Evolutionary conservation across 2,329 filamentous ascomycete genomes (phyloP).

Genomic region (Onygena corvina): DNA sequence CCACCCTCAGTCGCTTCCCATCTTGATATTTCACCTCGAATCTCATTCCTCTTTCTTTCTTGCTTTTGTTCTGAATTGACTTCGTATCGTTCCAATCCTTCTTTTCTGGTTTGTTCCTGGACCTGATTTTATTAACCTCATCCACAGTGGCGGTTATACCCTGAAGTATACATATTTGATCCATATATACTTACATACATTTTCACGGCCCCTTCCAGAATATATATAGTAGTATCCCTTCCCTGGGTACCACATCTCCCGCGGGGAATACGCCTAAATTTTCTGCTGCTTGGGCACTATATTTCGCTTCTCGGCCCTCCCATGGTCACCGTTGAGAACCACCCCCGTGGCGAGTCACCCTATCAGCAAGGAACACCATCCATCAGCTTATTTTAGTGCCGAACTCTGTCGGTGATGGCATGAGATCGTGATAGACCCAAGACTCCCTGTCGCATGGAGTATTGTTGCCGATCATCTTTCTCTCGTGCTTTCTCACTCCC

Average conservation of each 20-base stretch:
- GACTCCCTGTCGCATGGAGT: conserved; percentile 11
- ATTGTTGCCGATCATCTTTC: neutral
- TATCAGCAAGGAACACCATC: conserved; percentile 11
- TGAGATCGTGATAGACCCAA: conserved; percentile 13
- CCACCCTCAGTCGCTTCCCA: conserved; percentile 7
- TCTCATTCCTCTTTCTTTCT: conserved; percentile 4
- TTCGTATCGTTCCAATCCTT: conserved; percentile 12
- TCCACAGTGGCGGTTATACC: conserved; percentile 8
- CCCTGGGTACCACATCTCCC: conserved; percentile 8
- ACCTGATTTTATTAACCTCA: conserved; percentile 4
- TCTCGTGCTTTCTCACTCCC: neutral
- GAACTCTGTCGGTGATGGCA: conserved; percentile 15
- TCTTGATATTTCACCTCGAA: conserved; percentile 12
- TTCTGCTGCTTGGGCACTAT: neutral
- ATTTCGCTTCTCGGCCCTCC: conserved; percentile 8
- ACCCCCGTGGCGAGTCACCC: conserved; percentile 10
- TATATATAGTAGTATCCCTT: conserved; percentile 9
- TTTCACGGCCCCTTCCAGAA: neutral
- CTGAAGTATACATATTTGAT: conserved; percentile 6
- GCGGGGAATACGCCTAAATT: conserved; percentile 8
- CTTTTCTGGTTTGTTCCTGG: conserved; percentile 6
- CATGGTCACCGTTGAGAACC: conserved; percentile 11
- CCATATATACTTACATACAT: neutral
- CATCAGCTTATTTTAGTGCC: conserved; percentile 9
- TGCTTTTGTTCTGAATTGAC: conserved; percentile 13